Evolutionary conservation across 805 yeast genomes (phyloP), one percentile per base, ranked within the genome.

Genomic region (Yarrowia osloensis): DNA sequence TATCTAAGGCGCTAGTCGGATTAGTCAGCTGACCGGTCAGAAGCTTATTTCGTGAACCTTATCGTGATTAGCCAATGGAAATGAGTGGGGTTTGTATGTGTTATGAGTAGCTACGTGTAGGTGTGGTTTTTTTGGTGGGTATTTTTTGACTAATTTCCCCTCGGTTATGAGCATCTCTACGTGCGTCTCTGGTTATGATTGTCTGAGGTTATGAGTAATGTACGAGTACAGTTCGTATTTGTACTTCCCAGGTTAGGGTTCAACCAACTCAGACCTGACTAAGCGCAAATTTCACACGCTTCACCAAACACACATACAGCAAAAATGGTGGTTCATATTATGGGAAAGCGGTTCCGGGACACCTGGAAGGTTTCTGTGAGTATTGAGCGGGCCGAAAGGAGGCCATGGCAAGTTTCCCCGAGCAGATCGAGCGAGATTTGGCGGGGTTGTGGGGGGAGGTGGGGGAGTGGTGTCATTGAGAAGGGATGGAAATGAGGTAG

Each of bases 261-360:
- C 1, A 2, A 12, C 4, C 13, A 13, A 13, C 4, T 11, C 13
- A 2, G 35, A 15, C 17, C 33, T 57, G 47, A 57, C 37, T 57
- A 37, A 57, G 49, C 47, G 47, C 63, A 57, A 57, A 57, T 57
- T 57, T 57, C 63, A 57, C 61, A 22, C 44, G 49, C 63, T 40
- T 57, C 62, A 54, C 62, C 62, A 57, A 15, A 28, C 31, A 33
- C 49, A 37, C 35, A 28, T 22, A 39, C 47, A 57, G 15, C 49
- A 57, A 57, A 57, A 57, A 61, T 61, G 66, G 66, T 61, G 66
- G 66, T 61, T 35, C 54, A 61, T 61, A 61, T 61, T 44, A 61
- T 61, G 66, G 66, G 66, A 44, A 61, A 61, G 54, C 66, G 66
- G 66, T 61, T 61, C 66, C 54, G 33, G 54, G 44, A 61, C 66